phyloP scores from a whole-genome alignment of 805 yeast genomes.

The Candida loeiensis region DNA sequence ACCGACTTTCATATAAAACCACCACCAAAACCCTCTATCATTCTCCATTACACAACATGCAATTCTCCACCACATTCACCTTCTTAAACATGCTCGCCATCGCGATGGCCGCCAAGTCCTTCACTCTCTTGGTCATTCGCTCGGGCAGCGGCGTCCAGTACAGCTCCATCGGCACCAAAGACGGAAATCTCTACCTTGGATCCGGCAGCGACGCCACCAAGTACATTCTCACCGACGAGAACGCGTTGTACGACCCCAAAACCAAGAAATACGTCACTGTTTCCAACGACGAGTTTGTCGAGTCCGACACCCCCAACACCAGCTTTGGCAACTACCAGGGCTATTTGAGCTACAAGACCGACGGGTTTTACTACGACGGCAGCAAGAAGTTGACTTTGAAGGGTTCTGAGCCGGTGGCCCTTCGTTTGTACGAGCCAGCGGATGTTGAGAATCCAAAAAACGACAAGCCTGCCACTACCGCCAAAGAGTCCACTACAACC shows the following conservation, averaged over 20 bases:
- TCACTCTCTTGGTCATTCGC: slow-evolving; percentile 17
- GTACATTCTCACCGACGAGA: slow-evolving; percentile 21
- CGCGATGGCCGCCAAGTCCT: slow-evolving; percentile 21
- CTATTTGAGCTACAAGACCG: slow-evolving; percentile 12
- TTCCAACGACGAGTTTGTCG: slow-evolving; percentile 6
- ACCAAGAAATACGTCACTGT: slow-evolving; percentile 17
- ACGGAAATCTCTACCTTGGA: slow-evolving; percentile 12
- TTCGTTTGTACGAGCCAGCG: neutral
- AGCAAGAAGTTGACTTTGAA: slow-evolving; percentile 8
- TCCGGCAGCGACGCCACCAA: slow-evolving; percentile 10
- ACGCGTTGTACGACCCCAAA: slow-evolving; percentile 17
- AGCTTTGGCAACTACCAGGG: slow-evolving; percentile 12
- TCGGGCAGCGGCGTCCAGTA: slow-evolving; percentile 27
- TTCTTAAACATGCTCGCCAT: slow-evolving; percentile 20
- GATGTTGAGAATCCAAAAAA: neutral
- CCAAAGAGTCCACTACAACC: neutral
- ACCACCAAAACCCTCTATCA: neutral
- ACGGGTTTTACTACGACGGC: slow-evolving; percentile 9
- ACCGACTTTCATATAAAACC: too few relatives aligned
- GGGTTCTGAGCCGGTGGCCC: neutral
- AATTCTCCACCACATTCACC: slow-evolving; percentile 16
- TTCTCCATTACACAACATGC: slow-evolving; percentile 10
- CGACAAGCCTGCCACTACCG: neutral
- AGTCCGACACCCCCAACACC: slow-evolving; percentile 1
- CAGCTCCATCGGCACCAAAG: slow-evolving; percentile 9